These are phyloP conservation scores for Colletotrichum costaricense DNA, from an alignment of 2,329 filamentous ascomycete species.

Conservation along the genomic window DNA sequence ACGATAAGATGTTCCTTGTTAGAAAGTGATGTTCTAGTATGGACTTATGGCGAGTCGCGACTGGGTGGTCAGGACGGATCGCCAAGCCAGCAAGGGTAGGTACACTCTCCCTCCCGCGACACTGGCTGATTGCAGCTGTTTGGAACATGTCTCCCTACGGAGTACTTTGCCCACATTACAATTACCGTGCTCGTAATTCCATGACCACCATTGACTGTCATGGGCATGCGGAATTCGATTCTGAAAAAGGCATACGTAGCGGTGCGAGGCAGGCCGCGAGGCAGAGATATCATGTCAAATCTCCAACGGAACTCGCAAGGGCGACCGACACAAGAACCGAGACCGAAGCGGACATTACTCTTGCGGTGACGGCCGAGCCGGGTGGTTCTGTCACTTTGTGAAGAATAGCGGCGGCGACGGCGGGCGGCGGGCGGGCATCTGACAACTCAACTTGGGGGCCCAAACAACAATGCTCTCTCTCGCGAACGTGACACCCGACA, in stretches of 20 bases:
- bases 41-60: no score
- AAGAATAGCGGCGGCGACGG: background rate
- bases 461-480: background rate
- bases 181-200: no score
- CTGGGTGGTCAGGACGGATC: no score
- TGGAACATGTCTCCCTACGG: background rate
- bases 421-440: background rate
- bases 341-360: background rate
- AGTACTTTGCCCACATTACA: no score
- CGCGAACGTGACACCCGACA: background rate
- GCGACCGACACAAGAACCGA: background rate
- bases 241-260: background rate
- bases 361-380: background rate
- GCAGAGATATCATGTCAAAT: no score
- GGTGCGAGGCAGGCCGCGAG: background rate
- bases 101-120: background rate
- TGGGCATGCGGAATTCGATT: background rate
- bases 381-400: background rate
- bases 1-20: background rate
- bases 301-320: background rate
- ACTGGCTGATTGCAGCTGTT: background rate
- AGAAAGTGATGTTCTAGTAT: background rate
- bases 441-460: background rate
- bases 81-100: background rate
- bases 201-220: no score